These are phyloP conservation scores for Fusarium illudens DNA, from an alignment of 2,329 filamentous ascomycete species.

Conservation along the genomic window DNA sequence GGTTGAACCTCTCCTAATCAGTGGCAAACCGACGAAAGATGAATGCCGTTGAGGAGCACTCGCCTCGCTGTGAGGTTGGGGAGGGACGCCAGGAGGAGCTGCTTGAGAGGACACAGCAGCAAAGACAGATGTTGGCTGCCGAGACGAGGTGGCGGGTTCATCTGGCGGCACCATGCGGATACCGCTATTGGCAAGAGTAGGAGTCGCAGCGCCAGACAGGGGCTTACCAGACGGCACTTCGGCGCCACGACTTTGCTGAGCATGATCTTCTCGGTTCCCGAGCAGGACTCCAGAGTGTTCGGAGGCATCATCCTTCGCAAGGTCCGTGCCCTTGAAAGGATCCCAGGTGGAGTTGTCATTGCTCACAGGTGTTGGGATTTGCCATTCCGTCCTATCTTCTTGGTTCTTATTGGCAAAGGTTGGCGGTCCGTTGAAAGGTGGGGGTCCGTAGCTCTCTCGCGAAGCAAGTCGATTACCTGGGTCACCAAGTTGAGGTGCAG, in stretches of 20 bases:
- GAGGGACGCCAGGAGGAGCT: not conserved
- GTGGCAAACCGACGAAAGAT: conserved; percentile 66
- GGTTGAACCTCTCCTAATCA: conserved; percentile 65
- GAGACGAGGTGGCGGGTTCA: conserved; percentile 3
- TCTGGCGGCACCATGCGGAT: conserved; percentile 38
- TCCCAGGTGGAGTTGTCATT: conserved; percentile 34
- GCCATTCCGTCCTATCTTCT: conserved; percentile 33
- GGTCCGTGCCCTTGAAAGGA: conserved; percentile 30
- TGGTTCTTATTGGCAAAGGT: conserved; percentile 22
- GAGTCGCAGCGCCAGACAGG: conserved; percentile 13
- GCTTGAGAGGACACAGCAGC: not conserved
- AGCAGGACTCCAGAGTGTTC: conserved; percentile 18
- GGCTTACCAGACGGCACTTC: conserved; percentile 17
- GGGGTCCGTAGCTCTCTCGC: conserved; percentile 21
- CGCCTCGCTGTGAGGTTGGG: conserved; percentile 31
- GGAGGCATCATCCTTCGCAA: conserved; percentile 19
- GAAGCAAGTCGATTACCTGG: conserved; percentile 37
- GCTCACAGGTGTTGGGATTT: conserved; percentile 34
- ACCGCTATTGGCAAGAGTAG: conserved; percentile 25
- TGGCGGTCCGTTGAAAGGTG: conserved; percentile 13
- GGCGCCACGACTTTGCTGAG: conserved; percentile 1
- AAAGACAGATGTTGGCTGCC: conserved; percentile 15
- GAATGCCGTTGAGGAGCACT: conserved; percentile 53
- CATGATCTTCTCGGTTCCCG: not conserved
- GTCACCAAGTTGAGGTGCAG: conserved; percentile 30